phyloP scores from a whole-genome alignment of 371 early-diverging fungal genomes.

The Catenaria anguillulae region DNA sequence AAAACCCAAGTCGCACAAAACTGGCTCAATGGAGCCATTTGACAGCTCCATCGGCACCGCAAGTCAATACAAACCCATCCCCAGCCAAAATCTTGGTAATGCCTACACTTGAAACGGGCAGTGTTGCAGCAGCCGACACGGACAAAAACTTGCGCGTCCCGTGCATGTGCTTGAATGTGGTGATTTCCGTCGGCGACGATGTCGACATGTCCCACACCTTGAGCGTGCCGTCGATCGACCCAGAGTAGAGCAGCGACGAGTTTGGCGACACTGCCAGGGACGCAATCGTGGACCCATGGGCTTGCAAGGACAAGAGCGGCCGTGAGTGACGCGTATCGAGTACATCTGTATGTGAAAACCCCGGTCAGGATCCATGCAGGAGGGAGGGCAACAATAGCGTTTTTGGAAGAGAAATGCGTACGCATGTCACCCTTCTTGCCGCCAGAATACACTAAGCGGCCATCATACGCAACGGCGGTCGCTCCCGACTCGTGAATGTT shows the following conservation, averaged over 20 bases:
- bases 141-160: constrained; percentile 2
- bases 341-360: too few relatives aligned
- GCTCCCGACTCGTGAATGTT: constrained; percentile 36
- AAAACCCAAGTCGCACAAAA: not conserved
- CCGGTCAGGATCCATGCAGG: too few relatives aligned
- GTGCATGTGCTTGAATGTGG: constrained; percentile 8
- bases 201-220: constrained; percentile 33
- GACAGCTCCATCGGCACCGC: constrained; percentile 35
- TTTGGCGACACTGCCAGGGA: not conserved
- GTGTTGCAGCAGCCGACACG: not conserved
- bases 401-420: too few relatives aligned
- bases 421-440: constrained; percentile 62
- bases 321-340: constrained; percentile 57
- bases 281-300: constrained; percentile 28
- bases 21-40: constrained; percentile 10
- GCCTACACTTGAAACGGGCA: constrained; percentile 22
- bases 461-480: constrained; percentile 46
- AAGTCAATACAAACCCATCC: constrained; percentile 23
- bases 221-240: constrained; percentile 28
- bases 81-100: constrained; percentile 28
- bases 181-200: constrained; percentile 21
- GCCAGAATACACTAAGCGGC: constrained; percentile 49
- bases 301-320: constrained; percentile 47
- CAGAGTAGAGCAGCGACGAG: constrained; percentile 7
- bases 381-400: too few relatives aligned